These are phyloP conservation scores for Holtermannia corniformis DNA, from an alignment of 768 basidiomycete species.

Conservation along the genomic window DNA sequence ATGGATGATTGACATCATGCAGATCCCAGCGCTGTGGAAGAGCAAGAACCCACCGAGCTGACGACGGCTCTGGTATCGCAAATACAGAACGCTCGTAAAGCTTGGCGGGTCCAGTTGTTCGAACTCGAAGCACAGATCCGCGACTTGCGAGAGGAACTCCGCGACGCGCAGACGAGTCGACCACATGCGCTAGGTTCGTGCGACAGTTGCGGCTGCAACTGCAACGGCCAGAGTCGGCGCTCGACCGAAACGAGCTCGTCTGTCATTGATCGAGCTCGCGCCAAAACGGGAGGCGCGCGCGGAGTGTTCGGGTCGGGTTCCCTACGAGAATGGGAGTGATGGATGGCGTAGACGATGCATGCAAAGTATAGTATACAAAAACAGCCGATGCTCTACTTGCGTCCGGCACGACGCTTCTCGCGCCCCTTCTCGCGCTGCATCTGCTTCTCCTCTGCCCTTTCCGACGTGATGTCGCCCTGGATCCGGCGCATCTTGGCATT, in stretches of 20 bases:
- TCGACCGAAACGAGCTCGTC: background rate
- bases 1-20: constrained; percentile 5
- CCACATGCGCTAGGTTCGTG: background rate
- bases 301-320: constrained; percentile 33
- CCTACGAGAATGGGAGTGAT: constrained; percentile 29
- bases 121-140: constrained; percentile 22
- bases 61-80: too few species aligned
- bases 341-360: too few species aligned
- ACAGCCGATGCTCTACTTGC: constrained; percentile 1
- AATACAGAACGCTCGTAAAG: constrained; percentile 17
- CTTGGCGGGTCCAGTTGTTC: constrained; percentile 12
- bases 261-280: constrained; percentile 28
- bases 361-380: background rate
- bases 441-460: constrained; percentile 89
- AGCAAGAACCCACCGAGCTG: too few species aligned
- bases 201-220: background rate
- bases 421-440: constrained; percentile 51
- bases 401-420: constrained; percentile 22
- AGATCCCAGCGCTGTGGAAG: too few species aligned
- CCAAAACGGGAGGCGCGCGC: constrained; percentile 31
- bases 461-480: constrained; percentile 53
- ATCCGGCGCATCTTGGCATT: constrained; percentile 74
- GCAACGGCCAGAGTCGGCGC: background rate
- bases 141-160: constrained; percentile 10
- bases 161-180: background rate